Conservation (phyloP, 495 filamentous ascomycete genomes). For the Astrothelium subdiscretum region DNA sequence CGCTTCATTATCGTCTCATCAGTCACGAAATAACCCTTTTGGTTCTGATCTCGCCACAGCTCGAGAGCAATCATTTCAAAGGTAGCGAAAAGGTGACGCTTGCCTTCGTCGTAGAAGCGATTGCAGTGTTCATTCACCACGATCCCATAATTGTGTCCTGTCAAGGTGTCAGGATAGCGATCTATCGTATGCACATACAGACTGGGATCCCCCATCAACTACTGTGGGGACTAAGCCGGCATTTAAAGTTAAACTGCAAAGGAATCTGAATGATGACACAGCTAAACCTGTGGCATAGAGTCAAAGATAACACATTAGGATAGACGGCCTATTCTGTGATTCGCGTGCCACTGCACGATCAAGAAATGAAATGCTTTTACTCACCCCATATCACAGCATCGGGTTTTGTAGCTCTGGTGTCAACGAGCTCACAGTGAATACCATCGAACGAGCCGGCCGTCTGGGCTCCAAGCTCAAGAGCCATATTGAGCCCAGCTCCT, state of each 20-base stretch:
- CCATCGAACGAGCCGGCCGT: conserved; percentile 18
- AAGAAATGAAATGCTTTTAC: too few species aligned
- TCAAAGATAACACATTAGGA: too few species aligned
- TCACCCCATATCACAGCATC: conserved; percentile 19
- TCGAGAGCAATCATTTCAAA: conserved; percentile 24
- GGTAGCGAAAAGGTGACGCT: conserved; percentile 21
- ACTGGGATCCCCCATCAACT: too few species aligned
- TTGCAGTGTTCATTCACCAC: conserved; percentile 19
- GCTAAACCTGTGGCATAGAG: too few species aligned
- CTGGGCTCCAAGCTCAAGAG: conserved; percentile 17
- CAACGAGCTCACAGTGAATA: conserved; percentile 20
- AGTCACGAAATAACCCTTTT: conserved; percentile 20
- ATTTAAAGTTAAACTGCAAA: too few species aligned
- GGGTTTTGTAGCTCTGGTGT: conserved; percentile 16
- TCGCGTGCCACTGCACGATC: too few species aligned
- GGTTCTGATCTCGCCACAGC: conserved; percentile 18
- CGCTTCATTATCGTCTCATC: conserved; percentile 18
- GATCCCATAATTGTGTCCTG: conserved; percentile 19
- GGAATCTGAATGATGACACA: too few species aligned
- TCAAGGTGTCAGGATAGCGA: not conserved
- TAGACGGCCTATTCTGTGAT: too few species aligned
- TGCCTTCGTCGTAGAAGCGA: conserved; percentile 22
- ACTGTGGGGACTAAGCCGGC: too few species aligned
- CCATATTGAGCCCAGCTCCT: conserved; percentile 17
- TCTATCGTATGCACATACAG: too few species aligned